Conservation (phyloP, 2,329 filamentous ascomycete genomes). For the Colletotrichum tabaci region DNA sequence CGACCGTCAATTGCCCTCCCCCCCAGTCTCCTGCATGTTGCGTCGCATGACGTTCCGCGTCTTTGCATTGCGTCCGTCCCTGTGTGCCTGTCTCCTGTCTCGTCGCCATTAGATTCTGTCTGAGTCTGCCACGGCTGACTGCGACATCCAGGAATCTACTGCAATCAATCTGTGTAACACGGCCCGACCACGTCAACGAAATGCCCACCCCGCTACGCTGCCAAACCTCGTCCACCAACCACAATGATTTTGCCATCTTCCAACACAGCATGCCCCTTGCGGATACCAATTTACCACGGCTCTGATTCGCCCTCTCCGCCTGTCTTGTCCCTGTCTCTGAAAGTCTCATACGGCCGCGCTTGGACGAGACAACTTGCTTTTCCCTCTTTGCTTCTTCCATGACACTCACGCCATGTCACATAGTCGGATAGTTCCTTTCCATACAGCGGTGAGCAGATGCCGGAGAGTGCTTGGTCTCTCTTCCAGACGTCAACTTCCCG, state of each 20-base stretch:
- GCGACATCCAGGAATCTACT: slow-evolving; percentile 28
- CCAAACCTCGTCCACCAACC: slow-evolving; percentile 7
- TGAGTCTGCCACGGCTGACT: slow-evolving; percentile 32
- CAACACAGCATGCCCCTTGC: slow-evolving; percentile 30
- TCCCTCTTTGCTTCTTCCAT: slow-evolving; percentile 30
- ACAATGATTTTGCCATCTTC: not conserved
- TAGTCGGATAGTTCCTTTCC: not conserved
- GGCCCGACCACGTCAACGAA: slow-evolving; percentile 31
- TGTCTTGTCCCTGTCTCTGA: slow-evolving; percentile 38
- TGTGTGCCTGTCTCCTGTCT: slow-evolving; percentile 8
- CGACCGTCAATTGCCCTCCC: not conserved
- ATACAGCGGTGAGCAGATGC: slow-evolving; percentile 35
- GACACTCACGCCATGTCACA: slow-evolving; percentile 34
- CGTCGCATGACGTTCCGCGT: slow-evolving; percentile 21
- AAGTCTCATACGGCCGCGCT: slow-evolving; percentile 34
- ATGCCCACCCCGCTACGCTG: slow-evolving; percentile 10
- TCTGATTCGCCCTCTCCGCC: slow-evolving; percentile 31
- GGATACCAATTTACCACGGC: slow-evolving; percentile 21
- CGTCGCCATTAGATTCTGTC: slow-evolving; percentile 34
- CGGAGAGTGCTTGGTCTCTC: slow-evolving; percentile 16
- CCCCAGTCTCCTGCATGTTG: slow-evolving; percentile 9
- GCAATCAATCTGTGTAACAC: slow-evolving; percentile 37
- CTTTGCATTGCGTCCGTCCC: not conserved
- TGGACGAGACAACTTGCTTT: slow-evolving; percentile 34
- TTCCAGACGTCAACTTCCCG: slow-evolving; percentile 20